These are phyloP conservation scores for Ophiostoma sp. DNA, from an alignment of 2,329 filamentous ascomycete species.

Conservation along the genomic window DNA sequence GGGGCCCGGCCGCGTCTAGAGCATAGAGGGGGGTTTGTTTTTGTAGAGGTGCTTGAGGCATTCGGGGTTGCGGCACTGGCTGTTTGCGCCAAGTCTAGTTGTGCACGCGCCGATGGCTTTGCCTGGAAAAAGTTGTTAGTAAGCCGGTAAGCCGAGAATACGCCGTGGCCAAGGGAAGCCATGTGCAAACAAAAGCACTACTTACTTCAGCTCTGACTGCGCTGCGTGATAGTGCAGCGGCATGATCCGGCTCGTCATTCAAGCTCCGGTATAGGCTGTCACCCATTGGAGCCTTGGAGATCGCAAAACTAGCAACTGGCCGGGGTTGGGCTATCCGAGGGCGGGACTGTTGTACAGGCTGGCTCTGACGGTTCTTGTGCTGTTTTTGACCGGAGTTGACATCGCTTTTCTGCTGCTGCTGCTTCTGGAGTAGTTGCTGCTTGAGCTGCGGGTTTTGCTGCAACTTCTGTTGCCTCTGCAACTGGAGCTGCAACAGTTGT, in stretches of 20 bases:
- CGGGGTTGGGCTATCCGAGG: constrained; percentile 10
- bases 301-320: constrained; percentile 9
- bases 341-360: neutral
- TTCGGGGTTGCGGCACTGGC: neutral
- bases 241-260: constrained; percentile 16
- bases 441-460: constrained; percentile 16
- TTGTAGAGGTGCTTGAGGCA: neutral
- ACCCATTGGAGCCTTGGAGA: neutral
- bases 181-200: neutral
- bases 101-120: constrained; percentile 1
- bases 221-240: neutral
- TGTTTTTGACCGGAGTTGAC: constrained; percentile 6
- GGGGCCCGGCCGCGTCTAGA: constrained; percentile 22
- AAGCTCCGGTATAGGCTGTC: constrained; percentile 21
- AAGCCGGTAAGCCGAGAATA: neutral
- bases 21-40: constrained; percentile 18
- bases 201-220: neutral
- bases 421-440: constrained; percentile 15
- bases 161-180: neutral
- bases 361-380: constrained; percentile 1
- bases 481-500: constrained; percentile 11
- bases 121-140: neutral
- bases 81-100: neutral
- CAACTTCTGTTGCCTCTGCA: constrained; percentile 13
- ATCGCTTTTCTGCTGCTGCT: constrained; percentile 12